Base-by-base conservation (phyloP, 768 basidiomycete genomes). In the Lentinula detonsa region DNA sequence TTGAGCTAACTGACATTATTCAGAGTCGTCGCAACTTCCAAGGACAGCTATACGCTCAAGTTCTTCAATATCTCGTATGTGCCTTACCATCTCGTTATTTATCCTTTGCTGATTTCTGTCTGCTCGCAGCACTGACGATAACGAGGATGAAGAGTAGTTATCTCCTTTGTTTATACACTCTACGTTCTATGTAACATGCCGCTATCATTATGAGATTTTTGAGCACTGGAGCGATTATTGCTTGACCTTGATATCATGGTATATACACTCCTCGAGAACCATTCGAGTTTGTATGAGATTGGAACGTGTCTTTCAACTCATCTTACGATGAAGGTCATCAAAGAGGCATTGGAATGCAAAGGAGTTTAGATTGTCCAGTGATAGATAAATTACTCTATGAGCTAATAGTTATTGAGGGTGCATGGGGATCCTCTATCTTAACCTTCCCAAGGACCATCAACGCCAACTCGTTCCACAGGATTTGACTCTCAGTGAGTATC, bases 1-100 rank as follows among this genome's bases (percentile, higher is more conserved):
- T n/a, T 64, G 16, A 50, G 58, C 48, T 61, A 59, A 56, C 35
- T 59, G 50, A 34, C 53, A 60, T 37, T 15, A 61, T 8, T 56
- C 40, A 88, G 87, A 60, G 96, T 99, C 66, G 93, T 98, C 66
- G 93, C 97, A 45, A 88, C 93, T 34, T 83, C 86, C 58, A 97
- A 98, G 81, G 93, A 97, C 73, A 85, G 82, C 68, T 99, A 98
- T 78, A 87, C 95, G 70, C 87, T 99, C 66, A 85, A 89, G 67
- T 96, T 95, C 90, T 95, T 91, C 81, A 94, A 93, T 73, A 90
- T 94, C 63, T 88, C 87, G 90, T 90, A 78, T 63, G 88, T 81
- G 15, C 18, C 15, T 35, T 33, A 1, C 18, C 16, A 11, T 48
- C 37, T 23, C 65, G 54, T 34, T 48, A 7, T 28, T 5, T 46